phyloP scores from a whole-genome alignment of 495 filamentous ascomycete genomes.

The Penicillium cosmopolitanum region DNA sequence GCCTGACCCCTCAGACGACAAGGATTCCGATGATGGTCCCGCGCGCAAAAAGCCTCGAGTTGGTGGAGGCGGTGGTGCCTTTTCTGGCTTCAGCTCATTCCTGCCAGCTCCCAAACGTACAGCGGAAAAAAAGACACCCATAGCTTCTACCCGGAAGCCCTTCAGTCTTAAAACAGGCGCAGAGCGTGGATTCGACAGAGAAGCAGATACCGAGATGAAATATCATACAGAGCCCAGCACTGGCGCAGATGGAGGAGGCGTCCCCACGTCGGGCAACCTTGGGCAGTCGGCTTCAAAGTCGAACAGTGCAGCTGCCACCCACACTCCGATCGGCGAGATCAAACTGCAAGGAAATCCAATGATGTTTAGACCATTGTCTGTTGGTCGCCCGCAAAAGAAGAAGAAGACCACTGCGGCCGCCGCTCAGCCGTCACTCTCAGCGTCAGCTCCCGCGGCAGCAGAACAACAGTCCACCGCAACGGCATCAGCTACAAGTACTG shows the following conservation, averaged over 20 bases:
- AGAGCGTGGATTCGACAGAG: conserved; percentile 74
- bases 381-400: conserved; percentile 69
- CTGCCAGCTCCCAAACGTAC: conserved; percentile 82
- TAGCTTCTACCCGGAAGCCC: conserved; percentile 35
- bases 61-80: conserved; percentile 55
- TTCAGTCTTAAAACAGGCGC: conserved; percentile 80
- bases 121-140: conserved; percentile 41
- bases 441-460: conserved; percentile 17
- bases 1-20: conserved; percentile 44
- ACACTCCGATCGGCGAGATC: conserved; percentile 52
- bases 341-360: conserved; percentile 75
- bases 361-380: conserved; percentile 88
- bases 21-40: conserved; percentile 57
- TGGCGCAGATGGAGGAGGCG: conserved; percentile 12
- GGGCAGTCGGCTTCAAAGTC: conserved; percentile 11
- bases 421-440: conserved; percentile 19
- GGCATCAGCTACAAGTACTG: conserved; percentile 17
- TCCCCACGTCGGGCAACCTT: conserved; percentile 25
- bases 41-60: conserved; percentile 72
- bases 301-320: conserved; percentile 18
- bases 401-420: conserved; percentile 35
- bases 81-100: conserved; percentile 81
- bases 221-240: conserved; percentile 17
- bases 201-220: conserved; percentile 49
- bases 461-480: too few relatives aligned